Evolutionary conservation across 305 asterid genomes (phyloP).

Genomic region (Solanum hybrid): DNA sequence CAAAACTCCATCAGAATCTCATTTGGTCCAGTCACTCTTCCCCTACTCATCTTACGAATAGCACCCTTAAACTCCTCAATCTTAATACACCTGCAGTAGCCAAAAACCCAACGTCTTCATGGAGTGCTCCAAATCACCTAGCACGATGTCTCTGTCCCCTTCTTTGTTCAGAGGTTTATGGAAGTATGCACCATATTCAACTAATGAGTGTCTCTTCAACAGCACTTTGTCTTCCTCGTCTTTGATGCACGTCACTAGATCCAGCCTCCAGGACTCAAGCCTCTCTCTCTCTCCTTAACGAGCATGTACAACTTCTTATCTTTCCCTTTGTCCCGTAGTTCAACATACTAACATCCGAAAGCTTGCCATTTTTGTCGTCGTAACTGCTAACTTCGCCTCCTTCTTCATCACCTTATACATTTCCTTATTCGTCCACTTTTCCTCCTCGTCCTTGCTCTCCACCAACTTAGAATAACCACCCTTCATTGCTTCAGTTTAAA

Average conservation of each 20-base stretch:
- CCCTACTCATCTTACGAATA: background rate
- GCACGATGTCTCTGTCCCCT: background rate
- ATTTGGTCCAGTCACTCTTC: background rate
- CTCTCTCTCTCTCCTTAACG: background rate
- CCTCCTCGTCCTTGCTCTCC: background rate
- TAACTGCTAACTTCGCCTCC: background rate
- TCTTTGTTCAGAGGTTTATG: background rate
- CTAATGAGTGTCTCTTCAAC: background rate
- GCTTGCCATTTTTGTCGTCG: background rate
- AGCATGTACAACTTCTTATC: background rate
- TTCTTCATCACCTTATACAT: background rate
- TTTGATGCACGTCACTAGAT: background rate
- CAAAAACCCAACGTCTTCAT: background rate
- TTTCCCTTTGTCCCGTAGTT: background rate
- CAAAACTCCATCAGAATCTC: background rate
- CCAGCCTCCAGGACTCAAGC: background rate
- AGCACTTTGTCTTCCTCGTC: background rate
- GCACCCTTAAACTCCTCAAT: background rate
- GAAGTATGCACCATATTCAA: background rate
- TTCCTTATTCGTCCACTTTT: background rate
- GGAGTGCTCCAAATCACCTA: background rate
- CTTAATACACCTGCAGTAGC: background rate
- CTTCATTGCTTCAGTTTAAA: background rate
- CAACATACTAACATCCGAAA: background rate
- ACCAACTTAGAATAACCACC: background rate